Evolutionary conservation across 176 grass and related monocot genomes (phyloP), one percentile per base, ranked within the genome.

Genomic region (Saccharum officinarum): DNA sequence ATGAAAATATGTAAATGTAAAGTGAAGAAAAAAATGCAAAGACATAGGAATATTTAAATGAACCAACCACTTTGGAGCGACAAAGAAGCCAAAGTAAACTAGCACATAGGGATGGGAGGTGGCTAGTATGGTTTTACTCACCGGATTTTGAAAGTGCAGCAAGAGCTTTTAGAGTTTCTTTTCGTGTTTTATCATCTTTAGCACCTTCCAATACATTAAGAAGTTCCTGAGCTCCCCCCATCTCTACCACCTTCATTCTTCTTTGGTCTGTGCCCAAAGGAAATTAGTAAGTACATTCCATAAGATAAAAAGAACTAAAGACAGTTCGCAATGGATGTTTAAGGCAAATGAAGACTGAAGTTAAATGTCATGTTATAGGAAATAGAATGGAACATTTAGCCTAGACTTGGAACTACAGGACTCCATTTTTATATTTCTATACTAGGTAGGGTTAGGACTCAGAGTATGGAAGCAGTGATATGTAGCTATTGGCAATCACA

Each of bases 181-280:
- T 98, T 3, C 93, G 89, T 76, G 96, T 98, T 80, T 95, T 98
- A 37, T 95, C 93, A 89, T 98, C 96, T 89, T 93, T 90, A 74
- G 90, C 93, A 82, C 22, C 81, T 85, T 92, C 87, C 67, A 98
- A 83, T 76, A 94, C 87, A 81, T 90, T 94, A n/a, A 98, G 76
- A 75, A 98, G 89, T 84, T 92, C 89, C 77, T 88, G 86, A 76
- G 96, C 96, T 82, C 93, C 96, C 1, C 96, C 91, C 89, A 94
- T 90, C 73, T 98, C 93, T 75, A 98, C 89, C 30, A 98, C 87
- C 71, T 92, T 98, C 93, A 98, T 98, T 86, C 89, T 95, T 71
- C 91, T 98, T 89, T 80, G 86, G 83, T 94, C 93, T 98, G 83
- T 73, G 73, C 8, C 5, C 68, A 36, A 3, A 50, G 9, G 17